Evolutionary conservation across 2,329 filamentous ascomycete genomes (phyloP), one percentile per base, ranked within the genome.

Genomic region (Bipolaris sorokiniana): DNA sequence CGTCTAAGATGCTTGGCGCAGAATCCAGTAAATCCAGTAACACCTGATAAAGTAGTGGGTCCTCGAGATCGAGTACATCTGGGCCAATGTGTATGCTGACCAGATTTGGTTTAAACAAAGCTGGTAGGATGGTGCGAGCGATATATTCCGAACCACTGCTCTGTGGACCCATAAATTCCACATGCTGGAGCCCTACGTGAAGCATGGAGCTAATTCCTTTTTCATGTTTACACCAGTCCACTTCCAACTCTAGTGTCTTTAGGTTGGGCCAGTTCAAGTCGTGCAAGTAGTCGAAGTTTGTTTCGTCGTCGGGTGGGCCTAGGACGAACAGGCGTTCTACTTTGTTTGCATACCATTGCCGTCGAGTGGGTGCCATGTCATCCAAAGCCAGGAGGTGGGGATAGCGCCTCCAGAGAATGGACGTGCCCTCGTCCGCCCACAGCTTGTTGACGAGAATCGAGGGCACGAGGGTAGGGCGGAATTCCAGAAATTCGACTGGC

Each of bases 321-420:
- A 66, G 54, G 3, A 66, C 55, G 47, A 70, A 74, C 7, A 73
- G 51, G 9, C 59, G 56, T 38, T 72, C 62, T 11, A 75, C 59
- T 41, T 74, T 75, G 59, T 63, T 67, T 28, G 73, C 71, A 51
- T 76, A 75, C 54, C 67, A 63, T 48, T 76, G 71, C 20, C 64
- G 58, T 22, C 71, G 61, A 7, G 61, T 54, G 26, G 37, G 48
- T 3, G 53, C 26, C 67, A 76, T 71, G 16, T 33, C 22, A 38
- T 58, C 52, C 15, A 76, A 33, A 10, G 69, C 66, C 7, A 65
- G 66, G 48, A 75, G 60, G 48, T 71, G 65, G 34, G 73, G 70
- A 54, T 69, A 72, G 37, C 68, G 63, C 42, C 53, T 69, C 73
- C 72, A 76, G 9, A 74, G 54, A 5, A 76, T 64, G 1, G 68